Base-by-base conservation (phyloP, 805 yeast species). In the Lipomyces starkeyi region DNA sequence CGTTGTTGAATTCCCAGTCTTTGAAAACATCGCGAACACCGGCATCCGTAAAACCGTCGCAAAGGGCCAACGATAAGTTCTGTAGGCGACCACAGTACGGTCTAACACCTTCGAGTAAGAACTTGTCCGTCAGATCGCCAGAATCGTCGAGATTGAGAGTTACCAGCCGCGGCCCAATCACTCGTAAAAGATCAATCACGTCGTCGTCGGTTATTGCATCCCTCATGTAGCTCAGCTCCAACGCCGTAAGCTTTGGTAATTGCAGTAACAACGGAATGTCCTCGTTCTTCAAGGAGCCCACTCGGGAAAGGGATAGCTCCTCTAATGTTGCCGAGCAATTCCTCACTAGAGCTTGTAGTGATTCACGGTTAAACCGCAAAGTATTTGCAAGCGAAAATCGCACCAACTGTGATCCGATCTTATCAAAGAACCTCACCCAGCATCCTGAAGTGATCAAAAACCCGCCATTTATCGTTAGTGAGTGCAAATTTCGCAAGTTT, bases 401-500 rank as follows among this genome's bases (percentile, higher is more conserved):
- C 29, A 79, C 80, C 64, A 95, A 80, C 22, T 85, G 81, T 1
- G 82, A 77, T 1, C 90, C 91, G 69, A 85, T 80, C 1, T 75
- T 71, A 61, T 86, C 86, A 74, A 95, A 91, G 70, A 90, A 93
- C 6, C 81, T 83, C 71, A 86, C 86, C 99, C 99, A 95, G 65
- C 87, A 82, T 0, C 78, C 79, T 71, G 89, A 91, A 74, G 89
- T 87, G 58, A 95, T 88, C 72, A 95, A 80, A 76, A 95, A 95
- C 0, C 98, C 92, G 0, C 99, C 99, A 77, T 94, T 93, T 49
- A 95, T 79, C n/a, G 84, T 80, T 7, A 94, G 65, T 14, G 85
- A 81, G 17, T 77, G 81, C 59, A 95, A 80, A 37, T 84, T 78
- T 0, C 80, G 79, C 55, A 94, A 80, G 70, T 91, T 88, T 9